Percentiles rank a stretch among this genome's conserved stretches.
Conservation (phyloP, 2,329 filamentous ascomycete species). For the Trichoderma cornu-damae region DNA sequence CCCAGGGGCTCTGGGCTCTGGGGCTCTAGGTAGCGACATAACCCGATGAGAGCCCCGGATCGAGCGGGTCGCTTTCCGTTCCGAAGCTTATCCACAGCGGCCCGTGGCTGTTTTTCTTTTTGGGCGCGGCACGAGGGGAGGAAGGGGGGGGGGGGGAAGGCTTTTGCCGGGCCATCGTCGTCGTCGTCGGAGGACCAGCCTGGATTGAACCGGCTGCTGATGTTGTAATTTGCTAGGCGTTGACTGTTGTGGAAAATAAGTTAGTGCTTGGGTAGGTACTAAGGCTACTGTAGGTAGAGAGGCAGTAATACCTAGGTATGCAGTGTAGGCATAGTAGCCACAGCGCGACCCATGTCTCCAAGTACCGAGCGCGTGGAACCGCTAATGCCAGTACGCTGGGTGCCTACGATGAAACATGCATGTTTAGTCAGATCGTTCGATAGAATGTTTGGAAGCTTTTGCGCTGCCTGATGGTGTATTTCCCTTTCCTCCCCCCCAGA, state of each 20-base stretch:
- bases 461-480: background rate
- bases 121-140: too few species aligned
- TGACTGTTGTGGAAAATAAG: background rate
- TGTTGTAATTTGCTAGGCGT: background rate
- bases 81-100: background rate
- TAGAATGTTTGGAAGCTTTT: background rate
- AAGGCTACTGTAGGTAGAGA: too few species aligned
- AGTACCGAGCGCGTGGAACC: conserved; percentile 3
- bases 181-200: background rate
- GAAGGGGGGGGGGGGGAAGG: background rate
- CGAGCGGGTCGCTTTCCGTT: background rate
- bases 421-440: conserved; percentile 8
- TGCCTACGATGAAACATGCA: conserved; percentile 6
- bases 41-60: background rate
- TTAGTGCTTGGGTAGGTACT: too few species aligned
- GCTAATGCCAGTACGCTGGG: background rate
- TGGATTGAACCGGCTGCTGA: too few species aligned
- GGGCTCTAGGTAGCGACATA: conserved; percentile 11
- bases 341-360: background rate
- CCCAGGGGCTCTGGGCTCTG: too few species aligned
- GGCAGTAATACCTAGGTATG: too few species aligned
- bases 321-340: too few species aligned
- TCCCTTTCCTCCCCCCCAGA: background rate
- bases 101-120: background rate
- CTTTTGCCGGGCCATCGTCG: too few species aligned